These are phyloP conservation scores for Acer negundo DNA, from an alignment of 345 rosid genomes.

Conservation along the genomic window DNA sequence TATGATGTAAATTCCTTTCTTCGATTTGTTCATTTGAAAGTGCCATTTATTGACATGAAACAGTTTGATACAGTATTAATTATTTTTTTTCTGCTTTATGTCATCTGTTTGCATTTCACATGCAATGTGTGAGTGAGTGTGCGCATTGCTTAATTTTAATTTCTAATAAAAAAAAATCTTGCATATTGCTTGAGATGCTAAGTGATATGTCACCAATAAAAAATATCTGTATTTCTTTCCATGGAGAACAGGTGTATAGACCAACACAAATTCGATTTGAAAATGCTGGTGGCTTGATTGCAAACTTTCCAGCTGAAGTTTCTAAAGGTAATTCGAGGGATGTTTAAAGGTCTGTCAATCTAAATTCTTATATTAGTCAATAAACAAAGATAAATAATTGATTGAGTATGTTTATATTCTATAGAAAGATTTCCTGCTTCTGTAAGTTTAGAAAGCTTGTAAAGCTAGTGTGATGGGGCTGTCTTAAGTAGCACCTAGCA, in stretches of 20 bases:
- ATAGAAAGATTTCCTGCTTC: not conserved
- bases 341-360: conserved; percentile 7
- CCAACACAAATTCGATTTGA: conserved; percentile 74
- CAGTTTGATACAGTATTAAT: not conserved
- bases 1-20: conserved; percentile 71
- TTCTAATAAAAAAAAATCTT: not conserved
- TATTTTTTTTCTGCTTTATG: not conserved
- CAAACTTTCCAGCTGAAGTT: conserved; percentile 73
- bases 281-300: conserved; percentile 71
- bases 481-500: not conserved
- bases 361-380: not conserved
- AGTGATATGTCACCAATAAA: not conserved
- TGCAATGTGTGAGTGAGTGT: not conserved
- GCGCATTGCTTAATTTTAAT: not conserved
- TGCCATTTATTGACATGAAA: conserved; percentile 8
- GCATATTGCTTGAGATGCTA: conserved; percentile 5
- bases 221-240: not conserved
- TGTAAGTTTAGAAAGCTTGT: conserved; percentile 1
- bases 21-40: conserved; percentile 3
- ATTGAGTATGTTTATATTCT: not conserved
- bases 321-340: conserved; percentile 59
- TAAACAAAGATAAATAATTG: conserved; percentile 9
- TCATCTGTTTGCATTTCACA: not conserved
- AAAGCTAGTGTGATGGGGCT: not conserved
- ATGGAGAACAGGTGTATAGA: conserved; percentile 70